Conservation (phyloP, 345 rosid genomes). For the Camelina sativa region DNA sequence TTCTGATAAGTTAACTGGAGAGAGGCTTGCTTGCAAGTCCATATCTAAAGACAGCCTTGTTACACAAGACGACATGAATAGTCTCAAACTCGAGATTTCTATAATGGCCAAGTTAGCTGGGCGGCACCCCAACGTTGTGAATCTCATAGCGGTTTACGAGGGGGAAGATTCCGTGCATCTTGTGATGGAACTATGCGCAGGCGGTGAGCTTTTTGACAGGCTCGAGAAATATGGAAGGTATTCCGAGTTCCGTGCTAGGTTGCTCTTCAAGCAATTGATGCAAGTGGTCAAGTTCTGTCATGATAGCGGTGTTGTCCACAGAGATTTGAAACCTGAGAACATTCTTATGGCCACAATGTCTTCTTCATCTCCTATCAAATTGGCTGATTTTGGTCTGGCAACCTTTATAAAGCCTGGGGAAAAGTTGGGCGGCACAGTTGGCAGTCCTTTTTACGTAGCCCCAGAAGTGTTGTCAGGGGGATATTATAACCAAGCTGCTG, state of each 20-base stretch:
- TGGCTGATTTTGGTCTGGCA: conserved; percentile 82
- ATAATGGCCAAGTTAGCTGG: conserved; percentile 65
- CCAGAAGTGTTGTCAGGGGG: conserved; percentile 74
- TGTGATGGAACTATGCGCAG: conserved; percentile 75
- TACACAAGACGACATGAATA: conserved; percentile 54
- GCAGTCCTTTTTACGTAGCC: conserved; percentile 78
- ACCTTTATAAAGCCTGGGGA: conserved; percentile 64
- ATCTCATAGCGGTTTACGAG: conserved; percentile 73
- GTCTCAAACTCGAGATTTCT: conserved; percentile 66
- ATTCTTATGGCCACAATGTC: conserved; percentile 67
- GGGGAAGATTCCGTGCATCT: conserved; percentile 66
- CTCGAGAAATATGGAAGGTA: conserved; percentile 67
- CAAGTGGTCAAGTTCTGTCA: conserved; percentile 74
- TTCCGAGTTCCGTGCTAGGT: conserved; percentile 56
- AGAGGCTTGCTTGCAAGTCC: conserved; percentile 68
- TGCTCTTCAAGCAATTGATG: conserved; percentile 65
- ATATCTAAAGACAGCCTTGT: conserved; percentile 63
- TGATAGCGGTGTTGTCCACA: conserved; percentile 69
- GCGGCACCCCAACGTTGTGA: conserved; percentile 60
- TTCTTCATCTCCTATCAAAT: conserved; percentile 63
- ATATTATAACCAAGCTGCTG: conserved; percentile 69
- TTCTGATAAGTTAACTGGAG: conserved; percentile 59
- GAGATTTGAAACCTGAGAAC: conserved; percentile 76
- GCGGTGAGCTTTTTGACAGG: conserved; percentile 69
- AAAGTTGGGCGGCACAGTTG: conserved; percentile 65